Base-by-base conservation (phyloP, 2,329 filamentous ascomycete species). In the Calycina herbarum region DNA sequence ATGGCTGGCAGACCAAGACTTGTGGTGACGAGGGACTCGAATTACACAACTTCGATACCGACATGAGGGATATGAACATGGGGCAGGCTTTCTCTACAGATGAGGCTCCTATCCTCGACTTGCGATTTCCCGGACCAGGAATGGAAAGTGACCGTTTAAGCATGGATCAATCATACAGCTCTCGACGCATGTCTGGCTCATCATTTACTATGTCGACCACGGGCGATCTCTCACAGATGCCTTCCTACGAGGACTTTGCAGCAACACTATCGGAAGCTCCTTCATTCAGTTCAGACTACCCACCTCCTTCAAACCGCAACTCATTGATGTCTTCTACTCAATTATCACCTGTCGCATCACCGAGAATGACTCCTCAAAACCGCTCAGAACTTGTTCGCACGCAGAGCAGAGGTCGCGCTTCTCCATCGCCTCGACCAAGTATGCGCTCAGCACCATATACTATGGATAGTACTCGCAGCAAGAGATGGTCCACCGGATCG, bases 401-500 rank as follows among this genome's bases (percentile, higher is more conserved):
- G 58, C 87, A 85, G 68, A 91, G 89, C 77, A 86, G 89, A 62
- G 88, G 89, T 27, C 85, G 89, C 51, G 88, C 89, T 13, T 92
- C 90, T 57, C 89, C 89, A 45, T 91, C 89, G 38, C 89, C 90
- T 27, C 84, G 89, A 57, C 87, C 86, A 38, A 87, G 83, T 63
- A 82, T 89, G 74, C 85, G 90, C 67, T 86, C 89, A 51, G 88
- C 87, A 20, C 90, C 90, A 0, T 93, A 93, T 78, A 88, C 81
- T 61, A 82, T 92, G 61, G 89, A 92, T 57, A 84, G 82, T 62
- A 82, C 82, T 57, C 85, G 89, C 68, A 87, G 83, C 75, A 92
- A 93, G 81, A 83, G 90, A 70, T 93, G 90, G 90, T 93, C 90
- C 24, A 93, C 90, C 3, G 90, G 89, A 15, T 91, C 89, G 3